Percentiles rank a stretch among this genome's conserved stretches.
phyloP scores from a whole-genome alignment of 2,329 filamentous ascomycete species.

The Diaporthe vexans region DNA sequence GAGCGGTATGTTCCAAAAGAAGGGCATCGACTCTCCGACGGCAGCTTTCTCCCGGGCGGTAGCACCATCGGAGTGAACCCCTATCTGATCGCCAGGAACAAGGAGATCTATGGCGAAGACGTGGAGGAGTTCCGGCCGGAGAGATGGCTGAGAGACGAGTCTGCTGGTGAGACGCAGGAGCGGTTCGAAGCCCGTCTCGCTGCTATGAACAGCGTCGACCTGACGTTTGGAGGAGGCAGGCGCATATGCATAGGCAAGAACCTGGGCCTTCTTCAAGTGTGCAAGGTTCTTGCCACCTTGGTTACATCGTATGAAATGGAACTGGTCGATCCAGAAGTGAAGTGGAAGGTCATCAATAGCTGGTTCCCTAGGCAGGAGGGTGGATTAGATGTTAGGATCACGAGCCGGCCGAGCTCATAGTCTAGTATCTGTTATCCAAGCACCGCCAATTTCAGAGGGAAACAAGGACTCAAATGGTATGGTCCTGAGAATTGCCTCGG shows the following conservation, averaged over 20 bases:
- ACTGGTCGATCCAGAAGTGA: background rate
- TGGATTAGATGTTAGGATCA: conserved; percentile 20
- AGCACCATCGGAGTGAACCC: conserved; percentile 82
- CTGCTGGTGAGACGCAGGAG: conserved; percentile 53
- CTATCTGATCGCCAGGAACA: conserved; percentile 80
- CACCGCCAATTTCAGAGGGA: too few species aligned
- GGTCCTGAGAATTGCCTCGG: too few species aligned
- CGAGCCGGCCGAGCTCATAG: background rate
- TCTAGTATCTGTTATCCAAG: background rate
- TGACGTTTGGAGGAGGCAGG: conserved; percentile 80
- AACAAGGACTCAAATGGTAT: background rate
- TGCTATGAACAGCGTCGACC: conserved; percentile 77
- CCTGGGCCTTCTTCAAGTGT: conserved; percentile 73
- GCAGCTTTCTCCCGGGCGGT: conserved; percentile 73
- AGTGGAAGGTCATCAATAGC: conserved; percentile 29
- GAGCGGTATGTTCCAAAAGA: conserved; percentile 46
- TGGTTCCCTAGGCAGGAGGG: conserved; percentile 35
- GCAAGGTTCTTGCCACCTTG: conserved; percentile 72
- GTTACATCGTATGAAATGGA: conserved; percentile 73
- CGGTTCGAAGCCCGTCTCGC: conserved; percentile 67
- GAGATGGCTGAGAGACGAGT: conserved; percentile 69
- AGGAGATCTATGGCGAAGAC: conserved; percentile 73
- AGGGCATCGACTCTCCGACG: conserved; percentile 53
- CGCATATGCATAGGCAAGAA: conserved; percentile 80
- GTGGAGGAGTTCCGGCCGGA: conserved; percentile 77